phyloP scores from a whole-genome alignment of 768 basidiomycete species.

The Xanthoconium stramineum region DNA sequence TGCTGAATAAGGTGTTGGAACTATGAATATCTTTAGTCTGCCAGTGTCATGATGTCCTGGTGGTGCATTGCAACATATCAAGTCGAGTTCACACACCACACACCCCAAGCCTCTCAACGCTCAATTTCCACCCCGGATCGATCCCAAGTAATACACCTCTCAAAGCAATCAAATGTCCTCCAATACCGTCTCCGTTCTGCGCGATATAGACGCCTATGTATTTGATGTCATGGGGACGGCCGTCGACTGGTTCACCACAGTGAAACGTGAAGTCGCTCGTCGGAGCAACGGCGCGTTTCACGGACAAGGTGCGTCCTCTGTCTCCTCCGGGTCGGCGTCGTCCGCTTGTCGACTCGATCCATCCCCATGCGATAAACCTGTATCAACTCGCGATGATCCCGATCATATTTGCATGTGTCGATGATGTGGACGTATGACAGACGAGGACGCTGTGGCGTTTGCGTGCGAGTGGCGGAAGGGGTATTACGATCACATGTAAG shows the following conservation, averaged over 20 bases:
- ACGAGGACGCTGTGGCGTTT: constrained; percentile 35
- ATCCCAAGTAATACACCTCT: no score
- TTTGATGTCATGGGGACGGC: constrained; percentile 54
- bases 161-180: no score
- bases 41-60: no score
- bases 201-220: constrained; percentile 39
- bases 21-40: no score
- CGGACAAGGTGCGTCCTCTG: constrained; percentile 12
- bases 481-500: constrained; percentile 35
- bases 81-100: no score
- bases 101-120: no score
- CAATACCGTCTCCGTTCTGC: neutral
- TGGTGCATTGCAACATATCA: no score
- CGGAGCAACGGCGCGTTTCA: constrained; percentile 12
- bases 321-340: neutral
- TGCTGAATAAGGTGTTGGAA: no score
- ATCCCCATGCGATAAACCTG: neutral
- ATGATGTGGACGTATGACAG: constrained; percentile 4
- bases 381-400: neutral
- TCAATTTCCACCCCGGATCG: no score
- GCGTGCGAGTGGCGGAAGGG: constrained; percentile 55
- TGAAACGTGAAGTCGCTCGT: constrained; percentile 17
- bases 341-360: neutral
- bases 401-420: no score
- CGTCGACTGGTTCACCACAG: constrained; percentile 39